phyloP scores from a whole-genome alignment of 495 filamentous ascomycete species.

The Emericellopsis terricola region DNA sequence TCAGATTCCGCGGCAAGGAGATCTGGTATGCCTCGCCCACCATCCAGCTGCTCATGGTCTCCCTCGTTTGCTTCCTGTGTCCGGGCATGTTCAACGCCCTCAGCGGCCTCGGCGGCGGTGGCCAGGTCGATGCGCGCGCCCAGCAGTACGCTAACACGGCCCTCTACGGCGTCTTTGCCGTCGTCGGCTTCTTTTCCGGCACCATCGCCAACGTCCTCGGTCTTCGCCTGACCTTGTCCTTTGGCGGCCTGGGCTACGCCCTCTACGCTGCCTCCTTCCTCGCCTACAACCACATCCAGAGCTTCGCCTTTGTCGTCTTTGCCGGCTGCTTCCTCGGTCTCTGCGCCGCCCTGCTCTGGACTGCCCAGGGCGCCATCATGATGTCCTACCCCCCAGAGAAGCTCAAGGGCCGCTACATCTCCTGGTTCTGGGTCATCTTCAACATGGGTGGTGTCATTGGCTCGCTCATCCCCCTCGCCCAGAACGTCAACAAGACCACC shows the following conservation, averaged over 20 bases:
- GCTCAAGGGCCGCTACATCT: constrained; percentile 76
- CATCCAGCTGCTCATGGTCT: constrained; percentile 54
- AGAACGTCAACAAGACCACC: constrained; percentile 50
- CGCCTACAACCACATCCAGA: constrained; percentile 63
- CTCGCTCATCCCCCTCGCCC: constrained; percentile 61
- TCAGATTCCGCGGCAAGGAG: constrained; percentile 33
- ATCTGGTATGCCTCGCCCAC: constrained; percentile 63
- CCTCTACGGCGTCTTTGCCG: constrained; percentile 66
- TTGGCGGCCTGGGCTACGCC: constrained; percentile 77
- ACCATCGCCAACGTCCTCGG: constrained; percentile 64
- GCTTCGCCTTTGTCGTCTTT: constrained; percentile 61
- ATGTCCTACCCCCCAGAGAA: constrained; percentile 77
- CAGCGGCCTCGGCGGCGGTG: constrained; percentile 56
- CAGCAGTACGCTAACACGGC: constrained; percentile 55
- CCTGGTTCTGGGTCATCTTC: constrained; percentile 90
- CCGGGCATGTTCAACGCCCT: constrained; percentile 78
- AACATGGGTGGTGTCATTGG: constrained; percentile 88
- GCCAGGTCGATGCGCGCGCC: constrained; percentile 41
- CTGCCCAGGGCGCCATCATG: constrained; percentile 88
- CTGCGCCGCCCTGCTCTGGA: constrained; percentile 80
- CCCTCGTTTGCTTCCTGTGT: constrained; percentile 79
- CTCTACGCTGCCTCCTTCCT: constrained; percentile 67
- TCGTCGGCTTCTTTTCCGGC: constrained; percentile 77
- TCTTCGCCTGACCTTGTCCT: constrained; percentile 48
- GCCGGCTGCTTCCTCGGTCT: constrained; percentile 55